Evolutionary conservation across 1,284 basidiomycete genomes (phyloP), one percentile per base, ranked within the genome.

Genomic region (Apiotrichum siamense): DNA sequence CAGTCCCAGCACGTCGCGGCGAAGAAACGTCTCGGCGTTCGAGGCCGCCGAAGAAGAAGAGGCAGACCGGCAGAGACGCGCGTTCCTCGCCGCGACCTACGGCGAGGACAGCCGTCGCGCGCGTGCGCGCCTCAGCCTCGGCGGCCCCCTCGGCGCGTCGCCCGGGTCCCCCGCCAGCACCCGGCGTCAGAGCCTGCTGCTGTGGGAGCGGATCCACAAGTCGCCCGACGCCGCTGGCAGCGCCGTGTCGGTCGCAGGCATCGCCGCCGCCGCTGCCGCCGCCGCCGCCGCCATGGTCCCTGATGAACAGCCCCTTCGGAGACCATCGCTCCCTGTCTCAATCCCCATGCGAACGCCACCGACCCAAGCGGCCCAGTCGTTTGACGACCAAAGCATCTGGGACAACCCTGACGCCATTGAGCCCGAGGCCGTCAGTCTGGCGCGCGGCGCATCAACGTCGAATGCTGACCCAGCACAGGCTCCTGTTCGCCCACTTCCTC

Each of bases 81-180:
- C 72, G 2, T 75, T 75, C 56, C 43, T 72, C 15, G 66, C 61
- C 4, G 70, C 72, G 1, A 73, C 69, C 3, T 73, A 65, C 50
- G 70, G 70, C 21, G 62, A 53, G 23, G 69, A 70, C 47, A 64
- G 64, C 6, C 59, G 58, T 23, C 49, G 70, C 31, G 70, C 70
- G 5, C 55, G 70, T 26, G 67, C 69, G 25, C 50, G 70, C 24
- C 52, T 72, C 12, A 67, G 65, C 38, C 62, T 72, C 10, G 70
- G 67, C 6, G 67, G 63, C 20, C 50, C 44, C n/a, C 48, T 51
- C 20, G 50, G 51, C n/a, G 55, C 44, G 0, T 45, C 52, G 7
- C 55, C 60, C 7, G 49, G 56, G 9, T 55, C 57, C 0, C 60
- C 62, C 7, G 57, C 52, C 0, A 56, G 50, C 32, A 57, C 60